Conservation (phyloP, 2,329 filamentous ascomycete genomes). For the Pestalotiopsis sp. region DNA sequence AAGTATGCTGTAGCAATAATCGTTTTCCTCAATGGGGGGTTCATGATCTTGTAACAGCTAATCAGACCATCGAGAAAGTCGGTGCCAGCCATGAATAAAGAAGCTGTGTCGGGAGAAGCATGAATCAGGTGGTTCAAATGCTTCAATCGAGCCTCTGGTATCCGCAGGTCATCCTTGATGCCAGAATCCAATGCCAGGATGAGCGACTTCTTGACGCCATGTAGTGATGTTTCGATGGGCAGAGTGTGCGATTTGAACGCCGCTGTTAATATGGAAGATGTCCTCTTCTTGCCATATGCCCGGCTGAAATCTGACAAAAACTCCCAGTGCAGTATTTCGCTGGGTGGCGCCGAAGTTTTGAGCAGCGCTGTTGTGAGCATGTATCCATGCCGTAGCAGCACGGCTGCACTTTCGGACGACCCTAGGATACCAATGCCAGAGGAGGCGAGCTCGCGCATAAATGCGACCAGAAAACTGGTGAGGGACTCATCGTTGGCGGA, state of each 20-base stretch:
- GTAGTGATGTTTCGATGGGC: conserved; percentile 55
- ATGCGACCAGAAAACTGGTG: conserved; percentile 65
- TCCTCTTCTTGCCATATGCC: conserved; percentile 65
- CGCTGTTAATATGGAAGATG: conserved; percentile 48
- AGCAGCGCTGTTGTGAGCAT: conserved; percentile 63
- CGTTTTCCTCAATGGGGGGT: conserved; percentile 63
- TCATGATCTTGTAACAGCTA: conserved; percentile 65
- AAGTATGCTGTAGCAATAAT: conserved; percentile 77
- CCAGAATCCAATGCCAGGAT: conserved; percentile 65
- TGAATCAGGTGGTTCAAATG: conserved; percentile 66
- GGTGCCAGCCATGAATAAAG: conserved; percentile 77
- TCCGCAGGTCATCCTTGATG: conserved; percentile 54
- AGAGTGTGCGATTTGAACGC: conserved; percentile 55
- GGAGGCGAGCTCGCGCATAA: conserved; percentile 57
- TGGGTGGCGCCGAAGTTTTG: conserved; percentile 41
- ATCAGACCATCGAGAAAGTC: conserved; percentile 83
- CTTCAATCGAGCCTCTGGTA: conserved; percentile 56
- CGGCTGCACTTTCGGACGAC: conserved; percentile 32
- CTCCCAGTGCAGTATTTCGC: conserved; percentile 60
- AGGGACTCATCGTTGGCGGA: conserved; percentile 61
- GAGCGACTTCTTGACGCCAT: conserved; percentile 62
- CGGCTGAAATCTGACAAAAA: conserved; percentile 71
- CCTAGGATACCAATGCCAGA: conserved; percentile 36
- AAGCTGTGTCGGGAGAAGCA: conserved; percentile 56
- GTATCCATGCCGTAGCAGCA: conserved; percentile 66